Evolutionary conservation across 1,139 yeast species (phyloP).

Genomic region (Saccharomyces hybrid): DNA sequence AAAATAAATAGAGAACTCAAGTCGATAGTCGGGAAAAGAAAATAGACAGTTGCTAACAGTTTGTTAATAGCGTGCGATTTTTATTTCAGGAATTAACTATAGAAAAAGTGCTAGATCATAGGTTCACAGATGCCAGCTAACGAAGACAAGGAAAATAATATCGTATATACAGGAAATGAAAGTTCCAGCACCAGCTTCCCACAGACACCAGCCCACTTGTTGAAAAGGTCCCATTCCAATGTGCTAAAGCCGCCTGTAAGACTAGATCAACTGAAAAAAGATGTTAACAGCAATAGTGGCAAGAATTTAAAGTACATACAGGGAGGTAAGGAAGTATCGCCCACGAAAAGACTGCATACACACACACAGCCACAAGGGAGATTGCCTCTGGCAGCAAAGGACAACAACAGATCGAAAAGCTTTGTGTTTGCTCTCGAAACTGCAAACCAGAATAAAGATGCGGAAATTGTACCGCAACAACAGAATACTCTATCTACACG

Average conservation of each 20-base stretch:
- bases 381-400: slow-evolving; percentile 29
- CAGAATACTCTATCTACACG: slow-evolving; percentile 1
- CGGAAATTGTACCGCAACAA: slow-evolving; percentile 3
- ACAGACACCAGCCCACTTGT: slow-evolving; percentile 21
- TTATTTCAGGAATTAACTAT: not conserved
- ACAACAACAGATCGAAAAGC: slow-evolving; percentile 20
- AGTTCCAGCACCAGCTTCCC: slow-evolving; percentile 8
- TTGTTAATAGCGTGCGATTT: not conserved
- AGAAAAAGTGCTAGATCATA: slow-evolving; percentile 1
- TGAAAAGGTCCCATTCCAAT: slow-evolving; percentile 21
- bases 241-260: slow-evolving; percentile 7
- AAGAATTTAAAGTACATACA: slow-evolving; percentile 3
- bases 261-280: slow-evolving; percentile 2
- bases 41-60: not conserved
- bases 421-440: slow-evolving; percentile 2
- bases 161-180: slow-evolving; percentile 6
- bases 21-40: not conserved
- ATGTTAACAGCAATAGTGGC: slow-evolving; percentile 1
- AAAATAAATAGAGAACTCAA: not conserved
- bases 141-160: slow-evolving; percentile 20
- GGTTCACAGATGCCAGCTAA: not conserved
- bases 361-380: slow-evolving; percentile 12
- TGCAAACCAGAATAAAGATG: not conserved
- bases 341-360: slow-evolving; percentile 7
- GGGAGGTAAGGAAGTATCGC: slow-evolving; percentile 10